Evolutionary conservation across 192 early-diverging fungal genomes (phyloP).

Genomic region (Backusella sp.): DNA sequence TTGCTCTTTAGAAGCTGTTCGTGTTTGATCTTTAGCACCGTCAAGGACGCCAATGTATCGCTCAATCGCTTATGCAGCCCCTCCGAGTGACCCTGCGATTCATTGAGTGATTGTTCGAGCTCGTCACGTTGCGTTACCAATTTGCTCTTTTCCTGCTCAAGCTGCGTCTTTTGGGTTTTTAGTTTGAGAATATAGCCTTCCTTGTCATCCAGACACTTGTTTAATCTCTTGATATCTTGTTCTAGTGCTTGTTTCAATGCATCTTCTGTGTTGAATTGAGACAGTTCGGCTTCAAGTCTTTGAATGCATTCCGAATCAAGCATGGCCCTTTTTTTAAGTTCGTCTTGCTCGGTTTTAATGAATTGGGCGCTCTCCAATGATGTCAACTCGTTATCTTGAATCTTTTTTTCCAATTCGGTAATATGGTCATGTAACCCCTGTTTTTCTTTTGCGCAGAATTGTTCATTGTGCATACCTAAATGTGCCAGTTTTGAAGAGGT

Average conservation of each 20-base stretch:
- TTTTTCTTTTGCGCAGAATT: not conserved
- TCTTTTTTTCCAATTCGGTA: not conserved
- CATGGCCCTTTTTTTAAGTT: not conserved
- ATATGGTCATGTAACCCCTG: not conserved
- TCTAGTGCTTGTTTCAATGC: not conserved
- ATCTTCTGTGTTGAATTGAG: not conserved
- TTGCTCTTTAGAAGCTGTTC: not conserved
- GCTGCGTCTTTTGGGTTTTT: not conserved
- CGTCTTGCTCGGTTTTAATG: not conserved
- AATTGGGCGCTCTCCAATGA: not conserved
- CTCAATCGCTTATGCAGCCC: not conserved
- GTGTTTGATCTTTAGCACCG: not conserved
- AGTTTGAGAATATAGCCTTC: not conserved
- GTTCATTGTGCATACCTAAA: constrained; percentile 2
- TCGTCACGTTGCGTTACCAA: not conserved
- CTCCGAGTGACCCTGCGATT: not conserved
- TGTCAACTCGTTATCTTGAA: not conserved
- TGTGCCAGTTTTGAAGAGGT: not conserved
- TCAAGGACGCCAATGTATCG: constrained; percentile 8
- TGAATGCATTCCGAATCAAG: not conserved
- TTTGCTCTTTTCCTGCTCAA: not conserved
- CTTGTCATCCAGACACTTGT: not conserved
- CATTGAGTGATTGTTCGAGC: not conserved
- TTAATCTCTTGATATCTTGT: constrained; percentile 2
- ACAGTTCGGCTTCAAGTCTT: not conserved